Conservation (phyloP, 441 rosid genomes). For the Codiaeum variegatum region DNA sequence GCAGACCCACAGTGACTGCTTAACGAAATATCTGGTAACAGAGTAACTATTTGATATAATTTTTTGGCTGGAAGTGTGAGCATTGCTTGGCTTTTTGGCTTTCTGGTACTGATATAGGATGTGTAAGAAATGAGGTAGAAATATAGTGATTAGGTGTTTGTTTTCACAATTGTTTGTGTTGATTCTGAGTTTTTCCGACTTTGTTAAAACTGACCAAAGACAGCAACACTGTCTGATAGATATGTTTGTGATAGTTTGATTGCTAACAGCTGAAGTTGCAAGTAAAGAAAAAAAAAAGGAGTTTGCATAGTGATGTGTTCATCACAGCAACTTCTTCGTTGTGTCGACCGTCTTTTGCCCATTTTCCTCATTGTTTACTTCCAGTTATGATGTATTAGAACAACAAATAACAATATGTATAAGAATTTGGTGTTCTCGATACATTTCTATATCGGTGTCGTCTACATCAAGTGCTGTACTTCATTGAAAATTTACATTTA, state of each 20-base stretch:
- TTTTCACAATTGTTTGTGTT: constrained; percentile 27
- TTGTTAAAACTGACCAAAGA: constrained; percentile 39
- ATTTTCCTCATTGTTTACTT: background rate
- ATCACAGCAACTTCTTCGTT: constrained; percentile 17
- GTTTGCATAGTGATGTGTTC: constrained; percentile 26
- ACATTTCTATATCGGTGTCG: background rate
- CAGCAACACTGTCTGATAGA: constrained; percentile 32
- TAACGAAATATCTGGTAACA: constrained; percentile 35
- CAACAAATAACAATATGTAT: background rate
- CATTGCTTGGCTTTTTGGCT: constrained; percentile 32
- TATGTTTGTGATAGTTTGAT: constrained; percentile 39
- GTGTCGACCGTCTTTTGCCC: constrained; percentile 1
- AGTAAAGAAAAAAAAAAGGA: constrained; percentile 33
- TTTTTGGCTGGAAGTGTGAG: constrained; percentile 48
- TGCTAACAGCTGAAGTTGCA: constrained; percentile 57
- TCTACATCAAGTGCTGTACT: too few species aligned
- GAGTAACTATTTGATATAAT: constrained; percentile 43
- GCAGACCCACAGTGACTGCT: constrained; percentile 45
- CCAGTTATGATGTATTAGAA: constrained; percentile 9
- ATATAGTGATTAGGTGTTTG: constrained; percentile 37
- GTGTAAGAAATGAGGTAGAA: constrained; percentile 47
- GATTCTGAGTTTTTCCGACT: constrained; percentile 37
- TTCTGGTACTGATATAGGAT: constrained; percentile 34
- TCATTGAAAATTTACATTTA: too few species aligned
- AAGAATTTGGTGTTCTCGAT: background rate